phyloP scores from a whole-genome alignment of 2,329 filamentous ascomycete species.

The Knufia fluminis region DNA sequence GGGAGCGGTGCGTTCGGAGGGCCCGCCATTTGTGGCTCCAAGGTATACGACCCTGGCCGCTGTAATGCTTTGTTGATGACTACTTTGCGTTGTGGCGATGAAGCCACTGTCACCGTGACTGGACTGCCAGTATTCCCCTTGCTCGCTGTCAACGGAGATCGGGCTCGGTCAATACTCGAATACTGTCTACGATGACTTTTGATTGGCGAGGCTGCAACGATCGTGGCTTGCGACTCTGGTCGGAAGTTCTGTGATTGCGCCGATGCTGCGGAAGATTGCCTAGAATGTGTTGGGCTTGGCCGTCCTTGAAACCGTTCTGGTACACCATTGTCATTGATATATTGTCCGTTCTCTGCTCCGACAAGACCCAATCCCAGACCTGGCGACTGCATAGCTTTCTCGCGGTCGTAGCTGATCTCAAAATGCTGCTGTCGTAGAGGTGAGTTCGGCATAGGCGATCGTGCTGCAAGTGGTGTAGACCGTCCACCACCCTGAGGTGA shows the following conservation, averaged over 20 bases:
- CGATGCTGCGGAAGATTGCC: constrained; percentile 1
- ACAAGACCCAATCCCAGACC: neutral
- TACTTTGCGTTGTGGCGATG: constrained; percentile 5
- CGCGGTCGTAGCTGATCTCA: neutral
- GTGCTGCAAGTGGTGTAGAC: neutral
- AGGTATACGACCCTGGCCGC: neutral
- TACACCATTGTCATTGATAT: constrained; percentile 9
- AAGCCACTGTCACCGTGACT: neutral
- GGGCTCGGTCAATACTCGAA: neutral
- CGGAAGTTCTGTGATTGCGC: neutral
- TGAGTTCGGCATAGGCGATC: neutral
- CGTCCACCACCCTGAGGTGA: constrained; percentile 4
- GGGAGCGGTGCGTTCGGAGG: constrained; percentile 2
- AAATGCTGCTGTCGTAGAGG: neutral
- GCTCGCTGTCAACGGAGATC: neutral
- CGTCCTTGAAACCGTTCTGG: constrained; percentile 8
- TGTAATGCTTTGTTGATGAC: constrained; percentile 7
- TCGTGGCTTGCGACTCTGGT: constrained; percentile 3
- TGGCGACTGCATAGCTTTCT: neutral
- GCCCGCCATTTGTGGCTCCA: neutral
- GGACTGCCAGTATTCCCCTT: neutral
- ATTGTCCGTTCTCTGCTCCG: constrained; percentile 4
- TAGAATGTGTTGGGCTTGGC: constrained; percentile 1
- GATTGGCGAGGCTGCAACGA: neutral
- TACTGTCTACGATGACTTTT: neutral